phyloP scores from a whole-genome alignment of 1,139 yeast species.

The Hansenula lynferdii region DNA sequence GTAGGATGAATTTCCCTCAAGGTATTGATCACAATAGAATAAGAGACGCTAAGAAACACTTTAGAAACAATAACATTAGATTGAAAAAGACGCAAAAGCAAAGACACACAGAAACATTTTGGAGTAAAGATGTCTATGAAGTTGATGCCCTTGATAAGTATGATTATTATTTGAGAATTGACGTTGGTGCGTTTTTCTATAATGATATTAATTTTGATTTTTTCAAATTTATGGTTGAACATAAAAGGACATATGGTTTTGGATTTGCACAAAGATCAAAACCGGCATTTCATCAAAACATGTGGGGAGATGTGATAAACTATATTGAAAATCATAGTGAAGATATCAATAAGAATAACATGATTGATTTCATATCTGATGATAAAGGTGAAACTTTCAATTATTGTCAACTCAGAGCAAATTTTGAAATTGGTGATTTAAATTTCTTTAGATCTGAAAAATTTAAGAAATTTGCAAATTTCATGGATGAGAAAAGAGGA shows the following conservation, averaged over 20 bases:
- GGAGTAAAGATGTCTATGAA: constrained; percentile 78
- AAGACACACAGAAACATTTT: constrained; percentile 84
- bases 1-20: constrained; percentile 46
- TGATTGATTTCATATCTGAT: constrained; percentile 49
- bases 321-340: constrained; percentile 43
- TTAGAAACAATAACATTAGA: constrained; percentile 29
- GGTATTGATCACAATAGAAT: constrained; percentile 55
- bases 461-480: constrained; percentile 42
- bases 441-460: constrained; percentile 48
- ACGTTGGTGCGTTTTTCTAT: constrained; percentile 55
- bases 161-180: constrained; percentile 72
- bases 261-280: constrained; percentile 59
- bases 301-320: constrained; percentile 53
- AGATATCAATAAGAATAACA: constrained; percentile 39
- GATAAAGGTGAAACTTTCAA: constrained; percentile 49
- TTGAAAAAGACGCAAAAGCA: constrained; percentile 11
- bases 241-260: constrained; percentile 60
- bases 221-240: constrained; percentile 55
- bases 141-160: constrained; percentile 49
- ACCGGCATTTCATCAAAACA: constrained; percentile 46
- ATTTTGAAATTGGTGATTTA: constrained; percentile 51
- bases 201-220: constrained; percentile 67
- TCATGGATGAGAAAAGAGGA: constrained; percentile 47
- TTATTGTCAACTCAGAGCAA: constrained; percentile 57
- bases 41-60: constrained; percentile 39